Evolutionary conservation across 768 basidiomycete species (phyloP), one percentile per base, ranked within the genome.

Genomic region (Rhodosporidiobolus odoratus): DNA sequence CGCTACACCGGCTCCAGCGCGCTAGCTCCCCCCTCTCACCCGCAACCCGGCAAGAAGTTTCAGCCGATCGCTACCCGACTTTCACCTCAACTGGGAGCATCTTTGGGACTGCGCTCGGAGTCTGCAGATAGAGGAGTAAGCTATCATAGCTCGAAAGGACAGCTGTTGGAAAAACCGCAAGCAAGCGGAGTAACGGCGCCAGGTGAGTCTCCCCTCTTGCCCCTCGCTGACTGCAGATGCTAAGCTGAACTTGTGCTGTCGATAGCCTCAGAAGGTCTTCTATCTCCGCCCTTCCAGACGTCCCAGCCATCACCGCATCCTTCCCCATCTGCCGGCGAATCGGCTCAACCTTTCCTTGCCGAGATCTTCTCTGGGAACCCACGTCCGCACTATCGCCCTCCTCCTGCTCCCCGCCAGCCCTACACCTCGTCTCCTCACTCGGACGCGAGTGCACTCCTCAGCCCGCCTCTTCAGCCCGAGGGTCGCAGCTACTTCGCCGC

Each of bases 321-420:
- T 53, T 34, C 16, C 7, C 53, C n/a, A 50, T 48, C 48, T 12
- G 4, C 64, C 17, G 1, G 34, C 16, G 15, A 8, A 15, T 56
- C 57, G 27, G 66, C 65, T 0, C 69, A 71, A 16, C 58, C 66
- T 27, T 58, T 66, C 16, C 63, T 74, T 27, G 73, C 69, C 37
- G 69, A 70, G 62, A 71, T 74, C 69, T 74, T 74, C 59, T 61
- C 66, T 2, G 73, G 73, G 50, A 64, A 67, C 52, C 69, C 69
- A 0, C 52, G 73, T 0, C 73, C 73, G 15, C 73, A 71, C 50
- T 74, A 65, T 57, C 69, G 73, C 48, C 61, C 69, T 13, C 34
- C 64, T 8, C 35, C 59, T 10, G 30, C 32, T 27, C 30, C 41
- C 19, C 58, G 45, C n/a, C n/a, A 37, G 34, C 66, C 41, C 48